Evolutionary conservation across 169 alveolate species (phyloP), one percentile per base, ranked within the genome.

Genomic region (Plasmodium chabaudi): DNA sequence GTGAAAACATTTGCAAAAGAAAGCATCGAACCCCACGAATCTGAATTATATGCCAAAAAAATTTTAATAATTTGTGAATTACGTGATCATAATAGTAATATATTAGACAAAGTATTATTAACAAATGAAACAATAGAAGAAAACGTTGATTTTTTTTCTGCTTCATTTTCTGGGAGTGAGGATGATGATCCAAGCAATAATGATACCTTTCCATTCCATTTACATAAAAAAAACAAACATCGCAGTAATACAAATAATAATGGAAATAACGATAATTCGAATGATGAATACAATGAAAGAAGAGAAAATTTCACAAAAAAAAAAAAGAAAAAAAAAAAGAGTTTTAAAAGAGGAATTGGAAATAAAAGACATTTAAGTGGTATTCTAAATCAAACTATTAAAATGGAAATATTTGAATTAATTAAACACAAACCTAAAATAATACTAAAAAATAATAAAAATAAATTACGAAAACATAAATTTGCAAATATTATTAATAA

Each of bases 71-170:
- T 82, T 7, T 82, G 84, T 27, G 90, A 82, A 70, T 60, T 82
- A 42, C 46, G 79, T 9, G 90, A 82, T 60, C 90, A 82, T 59
- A 82, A 82, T 82, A 67, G 57, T 19, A 82, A 82, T 39, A 44
- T 64, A 19, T 59, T 82, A 25, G 90, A 82, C 44, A 25, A 39
- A 9, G 23, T 82, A 47, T 71, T 67, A 60, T 59, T 82, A 70
- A 46, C 82, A 61, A 82, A 82, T 49, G 90, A 39, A 10, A 17
- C 15, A 17, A 55, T 13, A 2, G 79, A 55, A 9, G 75, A 59
- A 44, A 42, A 21, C 4, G 19, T 0, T 21, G 61, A 64, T 63
- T 39, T 17, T 39, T 63, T 63, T 9, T 21, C 60, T 7, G 65
- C 5, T 39, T 39, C 19, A 1, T 23, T 5, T 15, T 34, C 73